These are phyloP conservation scores for Penicillium sp. DNA, from an alignment of 2,329 filamentous ascomycete genomes.

Conservation along the genomic window DNA sequence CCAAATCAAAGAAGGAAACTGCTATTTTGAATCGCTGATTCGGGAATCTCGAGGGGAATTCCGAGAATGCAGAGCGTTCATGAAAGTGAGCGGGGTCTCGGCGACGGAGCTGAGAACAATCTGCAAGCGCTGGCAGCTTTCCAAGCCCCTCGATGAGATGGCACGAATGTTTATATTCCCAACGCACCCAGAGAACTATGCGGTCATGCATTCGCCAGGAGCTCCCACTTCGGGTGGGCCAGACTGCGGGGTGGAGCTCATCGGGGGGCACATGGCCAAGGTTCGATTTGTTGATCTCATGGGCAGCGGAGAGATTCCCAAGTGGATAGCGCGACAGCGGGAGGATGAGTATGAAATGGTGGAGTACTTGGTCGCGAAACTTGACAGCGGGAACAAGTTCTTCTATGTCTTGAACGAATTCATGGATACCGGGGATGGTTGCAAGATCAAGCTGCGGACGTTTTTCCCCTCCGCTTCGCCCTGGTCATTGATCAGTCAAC, in stretches of 20 bases:
- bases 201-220: not conserved
- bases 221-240: not conserved
- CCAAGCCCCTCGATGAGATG: not conserved
- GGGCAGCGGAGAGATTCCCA: not conserved
- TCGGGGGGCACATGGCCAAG: slow-evolving; percentile 5
- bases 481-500: not conserved
- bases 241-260: slow-evolving; percentile 3
- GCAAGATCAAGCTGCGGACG: slow-evolving; percentile 2
- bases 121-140: slow-evolving; percentile 1
- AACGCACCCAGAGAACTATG: slow-evolving; percentile 4
- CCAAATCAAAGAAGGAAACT: slow-evolving; percentile 3
- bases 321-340: not conserved
- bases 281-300: not conserved
- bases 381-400: slow-evolving; percentile 1
- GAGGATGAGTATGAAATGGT: slow-evolving; percentile 1
- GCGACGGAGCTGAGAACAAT: not conserved
- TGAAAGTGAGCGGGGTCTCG: not conserved
- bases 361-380: slow-evolving; percentile 1
- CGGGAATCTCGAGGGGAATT: not conserved
- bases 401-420: slow-evolving; percentile 9
- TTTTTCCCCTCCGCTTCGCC: slow-evolving; percentile 6
- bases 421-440: not conserved
- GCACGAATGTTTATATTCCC: slow-evolving; percentile 1
- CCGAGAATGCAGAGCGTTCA: not conserved
- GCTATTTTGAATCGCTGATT: slow-evolving; percentile 3